A percentile compares a stretch with the other conserved stretches of the same genome.
Evolutionary conservation across 2,329 filamentous ascomycete species (phyloP).

Genomic region (Fusarium sp.): DNA sequence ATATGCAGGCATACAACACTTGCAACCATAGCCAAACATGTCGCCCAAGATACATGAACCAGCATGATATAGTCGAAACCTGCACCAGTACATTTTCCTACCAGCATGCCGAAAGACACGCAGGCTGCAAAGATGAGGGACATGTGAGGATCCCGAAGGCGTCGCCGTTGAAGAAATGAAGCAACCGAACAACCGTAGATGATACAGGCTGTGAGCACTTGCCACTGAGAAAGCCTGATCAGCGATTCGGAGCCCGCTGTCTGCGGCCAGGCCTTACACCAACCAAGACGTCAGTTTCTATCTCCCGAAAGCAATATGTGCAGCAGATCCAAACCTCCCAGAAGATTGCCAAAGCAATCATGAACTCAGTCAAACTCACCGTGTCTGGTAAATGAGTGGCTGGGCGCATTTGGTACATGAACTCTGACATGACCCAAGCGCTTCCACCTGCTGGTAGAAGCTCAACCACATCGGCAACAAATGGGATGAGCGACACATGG

Average conservation of each 20-base stretch:
- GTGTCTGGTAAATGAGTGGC: constrained; percentile 8
- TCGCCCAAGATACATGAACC: constrained; percentile 39
- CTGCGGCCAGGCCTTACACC: constrained; percentile 25
- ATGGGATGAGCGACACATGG: constrained; percentile 16
- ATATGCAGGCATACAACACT: constrained; percentile 23
- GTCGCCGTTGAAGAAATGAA: constrained; percentile 37
- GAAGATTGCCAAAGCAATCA: neutral
- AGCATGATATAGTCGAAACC: constrained; percentile 34
- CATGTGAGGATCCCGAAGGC: constrained; percentile 25
- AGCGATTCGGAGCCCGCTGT: constrained; percentile 14
- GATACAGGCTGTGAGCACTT: constrained; percentile 34
- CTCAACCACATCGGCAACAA: constrained; percentile 29
- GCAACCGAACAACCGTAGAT: constrained; percentile 37
- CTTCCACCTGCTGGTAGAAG: constrained; percentile 34
- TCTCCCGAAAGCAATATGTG: neutral
- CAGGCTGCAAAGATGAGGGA: constrained; percentile 30
- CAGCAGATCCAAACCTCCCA: neutral
- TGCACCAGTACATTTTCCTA: constrained; percentile 30
- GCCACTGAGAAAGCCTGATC: constrained; percentile 28
- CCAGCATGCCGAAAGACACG: constrained; percentile 24
- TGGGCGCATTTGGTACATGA: constrained; percentile 29
- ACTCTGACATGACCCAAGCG: constrained; percentile 33
- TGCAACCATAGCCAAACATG: constrained; percentile 37
- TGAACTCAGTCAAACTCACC: constrained; percentile 25
- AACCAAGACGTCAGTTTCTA: constrained; percentile 26